Percentiles rank a stretch among this genome's conserved stretches.
These are phyloP conservation scores for Leishmania lainsoni DNA, from an alignment of 208 protist genomes.

Conservation along the genomic window DNA sequence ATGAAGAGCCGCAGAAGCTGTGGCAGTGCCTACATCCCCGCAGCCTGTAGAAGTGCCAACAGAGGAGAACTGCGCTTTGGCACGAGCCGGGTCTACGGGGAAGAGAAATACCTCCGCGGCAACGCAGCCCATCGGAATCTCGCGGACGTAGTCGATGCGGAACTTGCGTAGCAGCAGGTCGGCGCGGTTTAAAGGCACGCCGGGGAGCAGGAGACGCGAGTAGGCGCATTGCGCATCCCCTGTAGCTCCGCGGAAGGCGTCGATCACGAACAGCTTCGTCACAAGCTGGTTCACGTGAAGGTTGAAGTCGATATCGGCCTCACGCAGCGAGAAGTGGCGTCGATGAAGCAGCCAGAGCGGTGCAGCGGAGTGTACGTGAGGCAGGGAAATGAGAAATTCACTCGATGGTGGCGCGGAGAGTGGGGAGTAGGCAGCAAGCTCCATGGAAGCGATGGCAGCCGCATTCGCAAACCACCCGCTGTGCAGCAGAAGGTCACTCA, in stretches of 20 bases:
- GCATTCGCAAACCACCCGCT: slow-evolving; percentile 27
- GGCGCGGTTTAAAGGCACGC: slow-evolving; percentile 29
- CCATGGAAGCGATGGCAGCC: slow-evolving; percentile 1
- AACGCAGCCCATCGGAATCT: slow-evolving; percentile 49
- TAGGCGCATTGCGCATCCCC: slow-evolving; percentile 27
- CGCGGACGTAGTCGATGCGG: slow-evolving; percentile 74
- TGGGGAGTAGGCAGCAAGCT: neutral
- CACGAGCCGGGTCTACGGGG: slow-evolving; percentile 11
- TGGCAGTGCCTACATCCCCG: neutral
- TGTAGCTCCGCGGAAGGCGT: slow-evolving; percentile 53
- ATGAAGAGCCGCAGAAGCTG: neutral
- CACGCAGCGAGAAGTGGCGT: slow-evolving; percentile 45
- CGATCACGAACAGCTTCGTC: slow-evolving; percentile 52
- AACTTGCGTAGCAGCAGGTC: slow-evolving; percentile 60
- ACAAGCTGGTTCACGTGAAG: slow-evolving; percentile 75
- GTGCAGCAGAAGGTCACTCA: slow-evolving; percentile 8
- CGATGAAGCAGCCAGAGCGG: slow-evolving; percentile 4
- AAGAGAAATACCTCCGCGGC: slow-evolving; percentile 42
- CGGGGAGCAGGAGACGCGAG: slow-evolving; percentile 33
- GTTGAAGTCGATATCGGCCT: slow-evolving; percentile 81
- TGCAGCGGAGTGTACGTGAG: neutral
- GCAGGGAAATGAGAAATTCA: neutral
- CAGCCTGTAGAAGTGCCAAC: neutral
- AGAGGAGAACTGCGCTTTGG: slow-evolving; percentile 10
- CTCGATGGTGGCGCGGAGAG: neutral